Percentiles rank a stretch among this genome's conserved stretches.
Evolutionary conservation across 768 basidiomycete species (phyloP).

Genomic region (Boletus rex-veris): DNA sequence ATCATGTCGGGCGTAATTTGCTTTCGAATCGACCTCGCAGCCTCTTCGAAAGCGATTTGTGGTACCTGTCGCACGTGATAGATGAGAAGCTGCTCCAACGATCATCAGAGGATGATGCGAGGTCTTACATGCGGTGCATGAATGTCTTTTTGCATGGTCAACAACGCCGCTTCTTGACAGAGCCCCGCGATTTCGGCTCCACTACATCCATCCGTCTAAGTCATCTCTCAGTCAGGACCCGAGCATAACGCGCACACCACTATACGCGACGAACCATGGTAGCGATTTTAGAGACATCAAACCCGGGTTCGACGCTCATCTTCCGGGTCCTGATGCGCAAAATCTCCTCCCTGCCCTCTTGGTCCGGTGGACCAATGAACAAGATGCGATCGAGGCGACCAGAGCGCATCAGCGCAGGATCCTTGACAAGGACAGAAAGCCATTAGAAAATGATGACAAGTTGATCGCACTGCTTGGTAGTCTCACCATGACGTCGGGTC

Average conservation of each 20-base stretch:
- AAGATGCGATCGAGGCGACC: constrained; percentile 92
- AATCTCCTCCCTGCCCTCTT: constrained; percentile 77
- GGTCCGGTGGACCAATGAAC: constrained; percentile 91
- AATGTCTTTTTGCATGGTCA: constrained; percentile 88
- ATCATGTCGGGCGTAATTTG: constrained; percentile 86
- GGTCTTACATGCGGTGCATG: constrained; percentile 66
- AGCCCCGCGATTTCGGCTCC: constrained; percentile 91
- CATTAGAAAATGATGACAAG: neutral
- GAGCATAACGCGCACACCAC: neutral
- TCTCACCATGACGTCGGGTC: constrained; percentile 87
- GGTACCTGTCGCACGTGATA: constrained; percentile 54
- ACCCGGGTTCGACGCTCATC: constrained; percentile 76
- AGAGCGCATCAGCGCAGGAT: constrained; percentile 91
- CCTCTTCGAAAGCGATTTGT: constrained; percentile 65
- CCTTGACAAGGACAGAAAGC: constrained; percentile 44
- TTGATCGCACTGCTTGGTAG: neutral
- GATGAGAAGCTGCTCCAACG: neutral
- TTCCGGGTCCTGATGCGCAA: constrained; percentile 68
- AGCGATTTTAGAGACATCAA: constrained; percentile 69
- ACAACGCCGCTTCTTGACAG: constrained; percentile 93
- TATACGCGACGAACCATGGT: constrained; percentile 44
- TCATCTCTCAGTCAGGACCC: constrained; percentile 4
- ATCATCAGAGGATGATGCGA: neutral
- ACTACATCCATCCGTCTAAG: constrained; percentile 89
- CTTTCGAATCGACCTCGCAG: constrained; percentile 65